Evolutionary conservation across 352 stramenopile genomes (phyloP).

Genomic region (Pythium pectinolyticum): DNA sequence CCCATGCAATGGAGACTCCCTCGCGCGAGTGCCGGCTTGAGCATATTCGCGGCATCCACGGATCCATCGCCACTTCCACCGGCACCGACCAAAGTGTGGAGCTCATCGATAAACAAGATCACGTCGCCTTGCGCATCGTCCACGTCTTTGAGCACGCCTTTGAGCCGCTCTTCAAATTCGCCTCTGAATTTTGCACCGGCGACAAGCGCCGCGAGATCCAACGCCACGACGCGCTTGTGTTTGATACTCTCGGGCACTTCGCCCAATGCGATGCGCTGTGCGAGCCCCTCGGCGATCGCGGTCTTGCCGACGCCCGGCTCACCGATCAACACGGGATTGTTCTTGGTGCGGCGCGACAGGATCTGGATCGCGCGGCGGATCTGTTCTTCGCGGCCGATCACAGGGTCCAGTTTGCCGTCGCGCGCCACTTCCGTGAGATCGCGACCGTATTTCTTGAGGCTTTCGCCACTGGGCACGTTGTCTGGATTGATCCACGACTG

Average conservation of each 20-base stretch:
- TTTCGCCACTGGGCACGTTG: slow-evolving; percentile 79
- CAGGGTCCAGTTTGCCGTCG: slow-evolving; percentile 96
- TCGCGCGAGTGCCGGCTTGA: slow-evolving; percentile 97
- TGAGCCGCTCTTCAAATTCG: slow-evolving; percentile 98
- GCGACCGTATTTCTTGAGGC: slow-evolving; percentile 89
- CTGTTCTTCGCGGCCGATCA: slow-evolving; percentile 97
- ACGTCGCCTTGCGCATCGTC: slow-evolving; percentile 94
- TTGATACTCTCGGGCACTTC: slow-evolving; percentile 95
- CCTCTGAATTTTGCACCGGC: slow-evolving; percentile 97
- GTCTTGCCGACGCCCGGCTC: slow-evolving; percentile 98
- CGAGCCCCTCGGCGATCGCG: slow-evolving; percentile 94
- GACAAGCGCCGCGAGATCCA: slow-evolving; percentile 97
- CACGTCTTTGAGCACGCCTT: slow-evolving; percentile 93
- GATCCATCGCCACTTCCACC: slow-evolving; percentile 88
- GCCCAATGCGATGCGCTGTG: slow-evolving; percentile 94
- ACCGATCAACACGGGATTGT: slow-evolving; percentile 96
- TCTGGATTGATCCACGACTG: slow-evolving; percentile 77
- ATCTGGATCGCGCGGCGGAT: slow-evolving; percentile 96
- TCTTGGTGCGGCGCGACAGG: slow-evolving; percentile 95
- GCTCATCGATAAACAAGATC: slow-evolving; percentile 99
- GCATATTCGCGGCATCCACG: slow-evolving; percentile 98
- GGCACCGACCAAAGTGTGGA: slow-evolving; percentile 96
- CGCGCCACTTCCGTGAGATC: slow-evolving; percentile 92
- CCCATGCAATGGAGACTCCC: slow-evolving; percentile 97
- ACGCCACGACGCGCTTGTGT: slow-evolving; percentile 81